Evolutionary conservation across 352 stramenopile species (phyloP).

Genomic region (Elongisporangium undulatum): DNA sequence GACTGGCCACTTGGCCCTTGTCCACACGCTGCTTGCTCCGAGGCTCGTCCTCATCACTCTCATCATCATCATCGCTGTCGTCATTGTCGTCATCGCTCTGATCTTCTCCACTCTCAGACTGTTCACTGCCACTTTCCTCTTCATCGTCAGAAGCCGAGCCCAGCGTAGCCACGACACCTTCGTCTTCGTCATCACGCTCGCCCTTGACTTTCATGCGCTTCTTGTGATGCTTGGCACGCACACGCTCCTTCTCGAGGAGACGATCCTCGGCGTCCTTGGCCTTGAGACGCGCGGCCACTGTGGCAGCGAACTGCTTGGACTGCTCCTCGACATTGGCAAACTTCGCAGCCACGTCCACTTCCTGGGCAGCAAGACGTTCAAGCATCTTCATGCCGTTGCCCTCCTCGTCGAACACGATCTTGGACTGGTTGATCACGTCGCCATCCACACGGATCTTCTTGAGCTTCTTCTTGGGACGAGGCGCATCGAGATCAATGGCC

Average conservation of each 20-base stretch:
- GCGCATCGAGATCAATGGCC: conserved; percentile 53
- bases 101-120: conserved; percentile 21
- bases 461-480: conserved; percentile 72
- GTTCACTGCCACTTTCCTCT: conserved; percentile 22
- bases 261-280: conserved; percentile 81
- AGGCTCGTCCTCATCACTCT: conserved; percentile 12
- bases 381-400: conserved; percentile 74
- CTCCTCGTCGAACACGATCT: conserved; percentile 95
- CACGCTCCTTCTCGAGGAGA: conserved; percentile 78
- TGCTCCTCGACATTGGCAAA: conserved; percentile 69
- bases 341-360: conserved; percentile 21
- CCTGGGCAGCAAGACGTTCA: conserved; percentile 51
- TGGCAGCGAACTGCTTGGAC: conserved; percentile 51
- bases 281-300: conserved; percentile 64
- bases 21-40: conserved; percentile 34
- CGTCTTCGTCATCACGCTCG: conserved; percentile 48
- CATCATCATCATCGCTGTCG: conserved; percentile 17
- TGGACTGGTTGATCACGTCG: conserved; percentile 61
- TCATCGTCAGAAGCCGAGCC: conserved; percentile 27
- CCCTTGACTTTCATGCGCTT: conserved; percentile 83
- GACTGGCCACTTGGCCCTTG: conserved; percentile 41
- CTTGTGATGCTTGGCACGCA: conserved; percentile 89
- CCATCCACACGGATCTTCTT: conserved; percentile 82
- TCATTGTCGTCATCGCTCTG: conserved; percentile 10
- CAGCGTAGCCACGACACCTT: conserved; percentile 22